A percentile compares a stretch with the other conserved stretches of the same genome.
These are phyloP conservation scores for Kodamaea suecica DNA, from an alignment of 1,139 yeast species.

Conservation along the genomic window DNA sequence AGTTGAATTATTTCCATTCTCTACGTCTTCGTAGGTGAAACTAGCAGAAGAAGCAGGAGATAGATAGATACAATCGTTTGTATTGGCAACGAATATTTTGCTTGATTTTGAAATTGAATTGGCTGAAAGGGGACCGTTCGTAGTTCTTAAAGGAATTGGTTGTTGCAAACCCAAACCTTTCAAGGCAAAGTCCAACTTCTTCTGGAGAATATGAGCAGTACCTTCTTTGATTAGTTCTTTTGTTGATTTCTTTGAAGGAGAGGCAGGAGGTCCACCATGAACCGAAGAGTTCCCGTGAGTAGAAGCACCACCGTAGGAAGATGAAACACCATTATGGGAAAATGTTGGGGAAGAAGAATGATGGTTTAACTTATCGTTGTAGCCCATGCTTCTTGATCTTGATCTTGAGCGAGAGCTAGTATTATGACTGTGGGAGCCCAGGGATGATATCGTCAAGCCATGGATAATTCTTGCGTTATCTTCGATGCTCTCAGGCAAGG, in stretches of 20 bases:
- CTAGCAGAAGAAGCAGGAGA: constrained; percentile 44
- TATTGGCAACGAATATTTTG: constrained; percentile 37
- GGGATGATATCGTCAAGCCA: too few species aligned
- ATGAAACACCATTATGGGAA: too few species aligned
- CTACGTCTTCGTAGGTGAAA: constrained; percentile 46
- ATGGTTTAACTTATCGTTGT: too few species aligned
- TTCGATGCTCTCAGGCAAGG: too few species aligned
- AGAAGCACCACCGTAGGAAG: too few species aligned
- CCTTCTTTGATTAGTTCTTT: constrained; percentile 41
- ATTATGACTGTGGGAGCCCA: too few species aligned
- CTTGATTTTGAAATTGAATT: constrained; percentile 29
- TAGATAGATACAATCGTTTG: constrained; percentile 41
- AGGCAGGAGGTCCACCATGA: constrained; percentile 5
- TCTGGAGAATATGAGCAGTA: constrained; percentile 37
- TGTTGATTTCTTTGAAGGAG: constrained; percentile 27
- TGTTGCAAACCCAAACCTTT: constrained; percentile 42
- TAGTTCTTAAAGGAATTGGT: constrained; percentile 36
- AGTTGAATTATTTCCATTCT: constrained; percentile 26
- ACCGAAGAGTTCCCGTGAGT: too few species aligned
- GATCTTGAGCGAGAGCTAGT: constrained; percentile 15
- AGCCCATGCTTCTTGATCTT: constrained; percentile 6
- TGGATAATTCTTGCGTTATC: too few species aligned
- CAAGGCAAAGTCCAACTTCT: constrained; percentile 32
- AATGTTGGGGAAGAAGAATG: too few species aligned
- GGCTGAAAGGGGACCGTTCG: constrained; percentile 17